Percentiles rank a stretch among this genome's conserved stretches.
These are phyloP conservation scores for Botrytis squamosa DNA, from an alignment of 2,329 filamentous ascomycete genomes.

Conservation along the genomic window DNA sequence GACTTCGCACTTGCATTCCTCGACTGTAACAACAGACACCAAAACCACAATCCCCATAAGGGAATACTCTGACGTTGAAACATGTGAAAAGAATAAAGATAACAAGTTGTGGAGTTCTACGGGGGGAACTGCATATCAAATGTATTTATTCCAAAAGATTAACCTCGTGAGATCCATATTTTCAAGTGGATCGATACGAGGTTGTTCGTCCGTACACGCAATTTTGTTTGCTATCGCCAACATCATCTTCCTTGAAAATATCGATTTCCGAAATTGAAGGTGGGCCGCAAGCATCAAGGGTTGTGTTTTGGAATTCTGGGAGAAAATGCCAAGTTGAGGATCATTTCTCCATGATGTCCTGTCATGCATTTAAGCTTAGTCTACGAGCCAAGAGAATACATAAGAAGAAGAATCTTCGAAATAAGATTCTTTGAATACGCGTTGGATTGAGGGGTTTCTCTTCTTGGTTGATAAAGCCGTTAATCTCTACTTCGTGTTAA, in stretches of 20 bases:
- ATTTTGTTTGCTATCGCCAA: not conserved
- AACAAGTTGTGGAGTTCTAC: not conserved
- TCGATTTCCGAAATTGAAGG: constrained; percentile 4
- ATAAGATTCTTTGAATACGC: not conserved
- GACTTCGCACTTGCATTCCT: not conserved
- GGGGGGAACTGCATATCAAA: not conserved
- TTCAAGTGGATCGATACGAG: constrained; percentile 1
- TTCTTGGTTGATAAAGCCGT: not conserved
- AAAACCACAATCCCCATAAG: not conserved
- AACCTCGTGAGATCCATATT: not conserved
- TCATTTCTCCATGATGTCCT: not conserved
- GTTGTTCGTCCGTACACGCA: not conserved
- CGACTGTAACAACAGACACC: not conserved
- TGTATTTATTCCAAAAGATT: not conserved
- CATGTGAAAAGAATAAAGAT: constrained; percentile 7
- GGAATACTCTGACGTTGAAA: not conserved
- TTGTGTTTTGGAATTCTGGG: not conserved
- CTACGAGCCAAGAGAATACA: not conserved
- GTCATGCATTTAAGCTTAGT: not conserved
- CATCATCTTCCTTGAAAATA: not conserved
- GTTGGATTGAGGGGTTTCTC: not conserved
- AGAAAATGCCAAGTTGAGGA: not conserved
- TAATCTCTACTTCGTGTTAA: not conserved
- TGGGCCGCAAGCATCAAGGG: not conserved
- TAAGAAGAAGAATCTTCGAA: not conserved